These are phyloP conservation scores for Dissoconium aciculare DNA, from an alignment of 2,329 filamentous ascomycete species.

Conservation along the genomic window DNA sequence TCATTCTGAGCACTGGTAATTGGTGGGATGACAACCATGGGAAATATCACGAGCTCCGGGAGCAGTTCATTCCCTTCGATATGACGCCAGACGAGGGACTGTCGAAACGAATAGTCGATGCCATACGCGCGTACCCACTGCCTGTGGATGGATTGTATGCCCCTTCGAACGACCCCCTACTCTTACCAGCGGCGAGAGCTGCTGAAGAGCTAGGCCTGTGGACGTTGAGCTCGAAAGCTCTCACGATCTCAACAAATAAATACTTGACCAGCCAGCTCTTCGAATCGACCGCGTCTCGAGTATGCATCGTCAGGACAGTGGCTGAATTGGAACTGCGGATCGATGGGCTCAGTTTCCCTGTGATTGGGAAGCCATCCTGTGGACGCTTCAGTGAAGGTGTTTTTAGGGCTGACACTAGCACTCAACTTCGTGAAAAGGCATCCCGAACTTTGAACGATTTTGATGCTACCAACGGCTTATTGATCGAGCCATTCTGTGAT, in stretches of 20 bases:
- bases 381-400: conserved; percentile 25
- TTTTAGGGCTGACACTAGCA: conserved; percentile 17
- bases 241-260: conserved; percentile 1
- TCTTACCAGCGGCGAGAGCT: conserved; percentile 21
- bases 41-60: too few species aligned
- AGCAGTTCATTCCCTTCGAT: too few species aligned
- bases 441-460: conserved; percentile 3
- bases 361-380: conserved; percentile 5
- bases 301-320: too few species aligned
- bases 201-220: conserved; percentile 22
- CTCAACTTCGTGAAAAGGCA: conserved; percentile 14
- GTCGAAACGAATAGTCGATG: too few species aligned
- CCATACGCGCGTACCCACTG: too few species aligned
- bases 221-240: conserved; percentile 19
- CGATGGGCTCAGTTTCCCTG: conserved; percentile 17
- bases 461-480: conserved; percentile 14
- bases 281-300: too few species aligned
- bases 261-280: background rate
- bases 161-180: conserved; percentile 22
- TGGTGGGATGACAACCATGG: too few species aligned
- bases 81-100: too few species aligned
- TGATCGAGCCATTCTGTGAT: conserved; percentile 28
- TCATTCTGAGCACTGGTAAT: too few species aligned
- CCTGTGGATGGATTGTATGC: conserved; percentile 29
- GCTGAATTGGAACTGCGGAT: too few species aligned